Evolutionary conservation across 495 filamentous ascomycete species (phyloP), one percentile per base, ranked within the genome.

Genomic region (Xylaria telfairii): DNA sequence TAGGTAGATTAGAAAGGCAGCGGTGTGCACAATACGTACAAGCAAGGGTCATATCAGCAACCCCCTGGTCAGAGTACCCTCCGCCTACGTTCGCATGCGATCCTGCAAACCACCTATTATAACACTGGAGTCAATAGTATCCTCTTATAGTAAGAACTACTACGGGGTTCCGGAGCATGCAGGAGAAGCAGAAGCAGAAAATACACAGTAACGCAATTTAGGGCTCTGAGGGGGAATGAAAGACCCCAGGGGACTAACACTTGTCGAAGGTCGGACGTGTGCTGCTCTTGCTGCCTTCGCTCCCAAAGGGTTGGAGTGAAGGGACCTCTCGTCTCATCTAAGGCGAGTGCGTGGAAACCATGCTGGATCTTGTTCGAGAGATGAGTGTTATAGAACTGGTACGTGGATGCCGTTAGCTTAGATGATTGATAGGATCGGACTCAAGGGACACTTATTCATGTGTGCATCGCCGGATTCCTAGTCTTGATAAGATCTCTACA

Each of bases 291-390:
- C 3, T 71, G 71, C 13, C 73, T 78, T 9, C 79, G 74, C 71
- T 86, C 83, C 91, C 89, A 93, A 0, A 93, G 73, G 5, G 90
- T 86, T 13, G 91, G 91, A 6, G 86, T 82, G 69, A 92, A 93
- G 1, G 89, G 84, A 7, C 81, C 78, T 13, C 91, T 87, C 47
- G 85, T 81, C 77, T 93, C 91, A 71, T 93, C 91, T 2, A 93
- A 81, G 0, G 90, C 91, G n/a, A 93, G 82, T 3, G 91, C 91
- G 71, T 93, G 91, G 71, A 93, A 92, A 10, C 89, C 91, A 73
- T 92, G 85, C 67, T 91, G 87, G 15, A 92, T 86, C 62, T 80
- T 80, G 67, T 86, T 81, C 5, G 84, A 84, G 0, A 92, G 77
- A 24, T 79, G 80, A 17, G 89, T 90, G 74, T 92, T 86, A 78